Evolutionary conservation across 2,329 filamentous ascomycete genomes (phyloP), one percentile per base, ranked within the genome.

Genomic region (Dactylellina sp.): DNA sequence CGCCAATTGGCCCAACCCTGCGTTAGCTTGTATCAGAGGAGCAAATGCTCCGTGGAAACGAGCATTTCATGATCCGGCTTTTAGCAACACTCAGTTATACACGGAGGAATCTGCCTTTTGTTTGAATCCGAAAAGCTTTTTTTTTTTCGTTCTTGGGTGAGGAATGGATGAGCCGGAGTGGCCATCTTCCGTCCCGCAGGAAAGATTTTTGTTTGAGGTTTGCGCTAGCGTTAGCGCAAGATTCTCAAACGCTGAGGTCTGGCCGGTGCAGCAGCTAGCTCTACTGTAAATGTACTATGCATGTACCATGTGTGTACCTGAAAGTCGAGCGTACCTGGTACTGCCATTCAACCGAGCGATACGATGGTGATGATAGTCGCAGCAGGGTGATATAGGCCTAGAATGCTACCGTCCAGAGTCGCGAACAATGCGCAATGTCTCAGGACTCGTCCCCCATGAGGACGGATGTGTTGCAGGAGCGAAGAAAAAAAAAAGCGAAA

Each of bases 1-100:
- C 61, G 60, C 60, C 52, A 72, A 64, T 53, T 57, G 52, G 66
- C 59, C 68, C 59, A 72, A 61, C 68, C 42, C 42, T 66, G 42
- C 60, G 37, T 49, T 55, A 64, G 49, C 53, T 57, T 52, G 52
- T 44, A 47, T 60, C 53, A 63, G 47, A 60, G 50, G 18, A 56
- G 35, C 32, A 65, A 72, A 72, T 49, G 35, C 60, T 72, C 68
- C 68, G 68, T 61, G 28, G 40, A 49, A 70, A 70, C 53, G 18
- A 61, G 64, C 39, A 60, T 12, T 61, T 53, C 53, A 70, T 28
- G 55, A 61, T 70, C 37, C 64, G 53, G 32, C 46, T 52, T 59
- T 66, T 66, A 52, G 42, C 53, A 42, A 59, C 39, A 11, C 35
- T 32, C 9, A 32, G 42, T 66, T 59, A 42, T 52, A 66, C 62